Evolutionary conservation across 73 alveolate genomes (phyloP), one percentile per base, ranked within the genome.

Genomic region (Paramecium bursaria): DNA sequence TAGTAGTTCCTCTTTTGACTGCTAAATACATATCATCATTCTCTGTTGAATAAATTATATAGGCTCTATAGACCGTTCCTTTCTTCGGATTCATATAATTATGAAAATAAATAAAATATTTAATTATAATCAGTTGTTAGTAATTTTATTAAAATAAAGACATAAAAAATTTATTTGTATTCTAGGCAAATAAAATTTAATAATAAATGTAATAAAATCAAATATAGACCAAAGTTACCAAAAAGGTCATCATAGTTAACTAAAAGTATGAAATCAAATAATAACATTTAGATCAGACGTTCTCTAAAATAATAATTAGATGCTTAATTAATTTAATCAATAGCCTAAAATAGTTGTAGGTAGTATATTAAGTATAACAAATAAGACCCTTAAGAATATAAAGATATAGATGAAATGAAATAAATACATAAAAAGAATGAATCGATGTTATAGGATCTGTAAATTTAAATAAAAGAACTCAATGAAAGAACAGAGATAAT

Each of bases 131-230:
- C n/a, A n/a, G n/a, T n/a, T n/a, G n/a, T n/a, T n/a, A n/a, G n/a
- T n/a, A n/a, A n/a, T n/a, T n/a, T n/a, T n/a, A n/a, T n/a, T n/a
- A n/a, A n/a, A n/a, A n/a, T n/a, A n/a, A n/a, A n/a, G n/a, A n/a
- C n/a, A n/a, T n/a, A n/a, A n/a, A n/a, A n/a, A n/a, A n/a, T n/a
- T n/a, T n/a, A n/a, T n/a, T n/a, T n/a, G n/a, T n/a, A n/a, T n/a
- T n/a, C n/a, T n/a, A 67, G 82, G 14, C 46, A 53, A 67, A 67
- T 67, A 67, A 67, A 67, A 67, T 67, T 67, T 67, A 67, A 67
- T 39, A 39, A 39, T 67, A 15, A 48, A 67, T 67, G 82, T 25
- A 47, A 67, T 67, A 44, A 21, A 42, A 31, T 9, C 23, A 67
- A 67, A 15, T 39, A 44, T 30, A 21, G 7, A 42, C 33, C 11